Base-by-base conservation (phyloP, 2,329 filamentous ascomycete species). In the Arachnomyces sp. region DNA sequence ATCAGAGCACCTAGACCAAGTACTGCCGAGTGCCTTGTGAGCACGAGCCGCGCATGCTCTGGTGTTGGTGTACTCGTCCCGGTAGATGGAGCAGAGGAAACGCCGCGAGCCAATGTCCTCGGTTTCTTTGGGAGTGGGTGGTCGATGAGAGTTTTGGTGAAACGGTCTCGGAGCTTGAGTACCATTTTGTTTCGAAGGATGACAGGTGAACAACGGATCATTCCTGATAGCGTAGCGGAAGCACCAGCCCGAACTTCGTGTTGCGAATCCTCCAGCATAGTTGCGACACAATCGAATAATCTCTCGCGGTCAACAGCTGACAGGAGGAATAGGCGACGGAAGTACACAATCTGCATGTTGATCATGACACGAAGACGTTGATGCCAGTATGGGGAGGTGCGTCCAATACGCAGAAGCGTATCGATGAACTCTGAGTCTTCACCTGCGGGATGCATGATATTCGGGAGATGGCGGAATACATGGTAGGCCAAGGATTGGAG, bases 301-400 rank as follows among this genome's bases (percentile, higher is more conserved):
- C 78, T 75, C 51, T 86, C 76, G 39, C 92, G 84, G 59, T 94
- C 82, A 6, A 74, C 66, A 5, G 76, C 70, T 25, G 79, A 76
- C 50, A 93, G 84, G 18, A 96, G 70, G 71, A 98, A 98, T 29
- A 98, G 76, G 17, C 90, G 84, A 37, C 92, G 83, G 77, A 96
- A 98, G 70, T 95, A 98, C 52, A 98, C 82, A 49, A 96, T 90
- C 57, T 98, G 93, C 72, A 98, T 95, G 65, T 96, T 96, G 66
- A 98, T 89, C 51, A 98, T 77, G 32, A 94, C 87, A 17, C 93
- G 80, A 30, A 98, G 74, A 34, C 92, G 84, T 66, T 98, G 92
- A 63, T 98, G 92, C 92, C 92, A 98, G 41, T 85, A 92, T 2
- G 79, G 68, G 1, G 89, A 85, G 6, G 77, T 82, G 54, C 81